Conservation (phyloP, 2,329 filamentous ascomycete genomes). For the Fusarium verticillioides region DNA sequence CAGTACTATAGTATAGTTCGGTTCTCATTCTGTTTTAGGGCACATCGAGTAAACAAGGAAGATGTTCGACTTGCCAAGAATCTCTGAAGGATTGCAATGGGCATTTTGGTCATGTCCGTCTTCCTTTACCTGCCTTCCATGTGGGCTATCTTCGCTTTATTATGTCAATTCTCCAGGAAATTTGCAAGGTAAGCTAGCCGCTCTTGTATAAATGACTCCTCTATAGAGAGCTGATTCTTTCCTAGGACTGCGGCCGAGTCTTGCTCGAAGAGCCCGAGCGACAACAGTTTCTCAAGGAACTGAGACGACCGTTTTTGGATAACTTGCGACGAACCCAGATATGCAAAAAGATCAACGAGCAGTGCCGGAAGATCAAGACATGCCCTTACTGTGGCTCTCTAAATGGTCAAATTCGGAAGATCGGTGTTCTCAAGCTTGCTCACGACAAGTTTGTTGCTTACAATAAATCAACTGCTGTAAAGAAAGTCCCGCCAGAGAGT, state of each 20-base stretch:
- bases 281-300: conserved; percentile 78
- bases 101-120: conserved; percentile 92
- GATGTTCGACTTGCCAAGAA: conserved; percentile 85
- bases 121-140: conserved; percentile 93
- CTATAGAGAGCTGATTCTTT: conserved; percentile 9
- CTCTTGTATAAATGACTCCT: not conserved
- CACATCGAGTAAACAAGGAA: conserved; percentile 83
- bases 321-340: conserved; percentile 86
- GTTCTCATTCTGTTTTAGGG: conserved; percentile 59
- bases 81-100: conserved; percentile 87
- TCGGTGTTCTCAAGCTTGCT: conserved; percentile 89
- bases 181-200: conserved; percentile 75
- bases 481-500: conserved; percentile 83
- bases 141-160: conserved; percentile 96
- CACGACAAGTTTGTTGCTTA: conserved; percentile 93
- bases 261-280: conserved; percentile 84
- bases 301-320: conserved; percentile 85
- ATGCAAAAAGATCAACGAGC: conserved; percentile 87
- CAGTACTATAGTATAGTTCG: not conserved
- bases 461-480: conserved; percentile 87
- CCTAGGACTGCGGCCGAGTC: conserved; percentile 80
- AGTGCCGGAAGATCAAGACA: conserved; percentile 85
- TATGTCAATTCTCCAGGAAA: conserved; percentile 90
- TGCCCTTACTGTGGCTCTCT: conserved; percentile 84
- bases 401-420: conserved; percentile 93